Evolutionary conservation across 139 green algal species (phyloP), one percentile per base, ranked within the genome.

Genomic region (Chlorella sp.): DNA sequence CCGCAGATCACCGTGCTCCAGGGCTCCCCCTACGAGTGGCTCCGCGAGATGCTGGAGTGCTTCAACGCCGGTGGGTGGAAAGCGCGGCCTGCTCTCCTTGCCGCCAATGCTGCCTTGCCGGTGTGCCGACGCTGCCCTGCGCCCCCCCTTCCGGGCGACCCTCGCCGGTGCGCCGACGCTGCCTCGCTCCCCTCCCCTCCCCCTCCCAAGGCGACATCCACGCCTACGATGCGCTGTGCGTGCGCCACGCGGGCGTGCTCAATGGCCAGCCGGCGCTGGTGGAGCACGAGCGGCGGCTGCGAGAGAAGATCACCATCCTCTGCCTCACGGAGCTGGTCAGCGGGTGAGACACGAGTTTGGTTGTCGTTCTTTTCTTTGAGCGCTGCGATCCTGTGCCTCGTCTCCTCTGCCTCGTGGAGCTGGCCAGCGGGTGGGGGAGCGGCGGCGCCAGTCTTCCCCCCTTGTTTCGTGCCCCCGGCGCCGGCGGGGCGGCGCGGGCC

Each of bases 291-390:
- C 83, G 91, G 65, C 83, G 81, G 35, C 87, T 99, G 50, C 74
- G 93, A 7, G 91, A 99, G 80, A 99, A 99, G 88, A 95, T 98
- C 74, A 98, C 94, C 45, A 89, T 99, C 41, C 88, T 98, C 69
- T 91, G 82, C 68, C 66, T 90, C 41, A 79, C 86, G 65, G 81
- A 81, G 73, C 69, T 89, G 43, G 84, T 94, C 14, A 88, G 88
- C 73, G 85, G 76, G 84, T 87, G 45, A 35, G 58, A 11, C 35
- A 14, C 35, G 15, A 25, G 5, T 25, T 9, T 41, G 60, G 31
- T 33, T 63, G 55, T 31, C 19, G 25, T 29, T 14, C 15, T 63
- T 38, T 63, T 63, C 19, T 33, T 63, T 31, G 33, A 58, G 14
- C n/a, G n/a, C n/a, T n/a, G n/a, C n/a, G n/a, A n/a, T n/a, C n/a